Base-by-base conservation (phyloP, 1,284 basidiomycete species). In the Irpex sp. region DNA sequence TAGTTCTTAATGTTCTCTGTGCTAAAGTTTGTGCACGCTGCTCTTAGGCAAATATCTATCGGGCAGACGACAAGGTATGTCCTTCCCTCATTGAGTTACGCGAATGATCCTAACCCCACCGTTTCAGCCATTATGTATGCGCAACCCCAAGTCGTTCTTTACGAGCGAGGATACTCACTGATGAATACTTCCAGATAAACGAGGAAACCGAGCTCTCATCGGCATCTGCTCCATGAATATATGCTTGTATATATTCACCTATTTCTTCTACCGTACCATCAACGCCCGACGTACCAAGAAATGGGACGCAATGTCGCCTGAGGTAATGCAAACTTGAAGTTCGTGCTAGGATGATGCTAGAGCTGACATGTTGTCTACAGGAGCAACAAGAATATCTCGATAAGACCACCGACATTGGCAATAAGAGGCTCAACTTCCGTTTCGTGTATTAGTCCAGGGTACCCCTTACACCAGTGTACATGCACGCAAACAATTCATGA, bases 391-490 rank as follows among this genome's bases (percentile, higher is more conserved):
- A 83, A 51, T 88, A 88, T 68, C 67, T 87, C 0, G 79, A 83
- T 62, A 85, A 76, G 15, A 87, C 85, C 8, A 81, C 77, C 56
- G 86, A 89, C 63, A 71, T 78, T 68, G 86, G 86, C n/a, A 87
- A 87, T 68, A 68, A 79, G 61, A 75, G 82, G 60, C 69, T 87
- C 60, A 85, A 87, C 67, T 87, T 87, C 77, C 77, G 84, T 17
- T 87, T 87, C 67, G 82, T 77, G 7, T 84, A 86, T 68, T 86
- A 73, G 55, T 21, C 36, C 49, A 51, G 9, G 39, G 31, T 33
- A 33, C 2, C 31, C 31, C 31, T 33, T 33, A 33, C 31, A 33
- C 31, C 31, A 33, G 31, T 33, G 31, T 33, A 33, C 31, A 33
- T 33, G 31, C 31, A 33, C 31, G 31, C 31, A 33, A 33, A 33